Conservation (phyloP, 2,329 filamentous ascomycete genomes). For the Albophoma yamanashiensis region DNA sequence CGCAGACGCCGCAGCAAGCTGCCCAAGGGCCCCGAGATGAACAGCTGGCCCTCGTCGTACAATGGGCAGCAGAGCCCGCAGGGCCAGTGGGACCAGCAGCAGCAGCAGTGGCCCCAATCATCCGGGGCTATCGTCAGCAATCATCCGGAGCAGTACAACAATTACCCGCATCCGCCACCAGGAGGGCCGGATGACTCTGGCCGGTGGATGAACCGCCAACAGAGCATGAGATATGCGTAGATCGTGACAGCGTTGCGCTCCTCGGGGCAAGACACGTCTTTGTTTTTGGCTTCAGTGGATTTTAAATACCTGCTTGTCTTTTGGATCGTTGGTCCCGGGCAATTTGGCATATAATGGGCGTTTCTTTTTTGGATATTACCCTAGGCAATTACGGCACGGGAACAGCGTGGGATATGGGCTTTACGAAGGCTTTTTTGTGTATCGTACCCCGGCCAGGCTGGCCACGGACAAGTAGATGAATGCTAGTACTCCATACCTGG, state of each 20-base stretch:
- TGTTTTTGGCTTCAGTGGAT: not conserved
- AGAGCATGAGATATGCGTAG: slow-evolving; percentile 20
- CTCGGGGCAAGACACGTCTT: not conserved
- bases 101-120: slow-evolving; percentile 1
- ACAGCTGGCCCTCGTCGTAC: slow-evolving; percentile 12
- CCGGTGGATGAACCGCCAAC: slow-evolving; percentile 9
- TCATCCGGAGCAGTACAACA: not conserved
- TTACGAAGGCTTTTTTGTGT: not conserved
- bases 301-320: not conserved
- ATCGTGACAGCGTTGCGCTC: not conserved
- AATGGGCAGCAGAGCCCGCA: not conserved
- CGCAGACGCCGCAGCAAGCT: slow-evolving; percentile 11
- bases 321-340: not conserved
- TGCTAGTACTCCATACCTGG: not conserved
- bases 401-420: not conserved
- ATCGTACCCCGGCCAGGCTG: not conserved
- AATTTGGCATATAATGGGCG: slow-evolving; percentile 1
- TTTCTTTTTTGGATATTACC: not conserved
- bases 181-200: not conserved
- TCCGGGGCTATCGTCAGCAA: not conserved
- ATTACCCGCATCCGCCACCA: slow-evolving; percentile 1
- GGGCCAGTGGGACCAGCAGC: not conserved
- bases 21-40: slow-evolving; percentile 15
- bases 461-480: not conserved
- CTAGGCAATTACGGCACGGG: not conserved